These are phyloP conservation scores for Fragilaria crotonensis DNA, from an alignment of 108 stramenopile species.

Conservation along the genomic window DNA sequence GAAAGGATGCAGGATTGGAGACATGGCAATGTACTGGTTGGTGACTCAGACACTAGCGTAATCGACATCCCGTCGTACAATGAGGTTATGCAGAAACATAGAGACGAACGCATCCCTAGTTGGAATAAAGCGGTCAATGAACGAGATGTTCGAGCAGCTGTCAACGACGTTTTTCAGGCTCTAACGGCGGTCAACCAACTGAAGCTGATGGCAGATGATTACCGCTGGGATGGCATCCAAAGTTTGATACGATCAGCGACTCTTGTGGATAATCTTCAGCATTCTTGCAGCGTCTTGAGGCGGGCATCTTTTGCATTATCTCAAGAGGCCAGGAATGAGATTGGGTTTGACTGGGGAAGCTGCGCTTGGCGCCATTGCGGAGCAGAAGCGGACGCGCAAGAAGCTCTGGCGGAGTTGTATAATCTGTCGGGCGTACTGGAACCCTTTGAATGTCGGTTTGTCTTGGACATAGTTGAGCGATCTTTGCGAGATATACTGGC, in stretches of 20 bases:
- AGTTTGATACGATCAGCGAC: conserved; percentile 11
- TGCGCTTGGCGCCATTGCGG: conserved; percentile 87
- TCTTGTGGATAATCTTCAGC: conserved; percentile 12
- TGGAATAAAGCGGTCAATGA: conserved; percentile 28
- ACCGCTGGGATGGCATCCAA: conserved; percentile 66
- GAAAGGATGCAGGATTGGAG: conserved; percentile 5
- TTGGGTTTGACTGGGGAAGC: conserved; percentile 83
- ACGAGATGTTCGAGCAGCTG: conserved; percentile 37
- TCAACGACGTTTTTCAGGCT: conserved; percentile 28
- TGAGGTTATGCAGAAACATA: conserved; percentile 74
- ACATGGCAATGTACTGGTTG: too few relatives aligned
- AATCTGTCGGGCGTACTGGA: conserved; percentile 69
- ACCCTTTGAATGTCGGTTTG: conserved; percentile 73
- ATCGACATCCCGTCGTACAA: conserved; percentile 57
- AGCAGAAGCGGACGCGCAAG: conserved; percentile 78
- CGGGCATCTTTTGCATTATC: not conserved
- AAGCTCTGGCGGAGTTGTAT: conserved; percentile 72
- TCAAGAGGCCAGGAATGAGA: conserved; percentile 23
- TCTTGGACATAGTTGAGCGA: conserved; percentile 69
- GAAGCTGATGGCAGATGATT: conserved; percentile 49
- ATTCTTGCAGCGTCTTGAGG: conserved; percentile 18
- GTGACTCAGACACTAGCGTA: not conserved
- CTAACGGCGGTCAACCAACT: conserved; percentile 29
- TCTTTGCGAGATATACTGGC: conserved; percentile 69
- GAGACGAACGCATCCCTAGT: conserved; percentile 43